Base-by-base conservation (phyloP, 2,329 filamentous ascomycete genomes). In the Westerdykella ornata region DNA sequence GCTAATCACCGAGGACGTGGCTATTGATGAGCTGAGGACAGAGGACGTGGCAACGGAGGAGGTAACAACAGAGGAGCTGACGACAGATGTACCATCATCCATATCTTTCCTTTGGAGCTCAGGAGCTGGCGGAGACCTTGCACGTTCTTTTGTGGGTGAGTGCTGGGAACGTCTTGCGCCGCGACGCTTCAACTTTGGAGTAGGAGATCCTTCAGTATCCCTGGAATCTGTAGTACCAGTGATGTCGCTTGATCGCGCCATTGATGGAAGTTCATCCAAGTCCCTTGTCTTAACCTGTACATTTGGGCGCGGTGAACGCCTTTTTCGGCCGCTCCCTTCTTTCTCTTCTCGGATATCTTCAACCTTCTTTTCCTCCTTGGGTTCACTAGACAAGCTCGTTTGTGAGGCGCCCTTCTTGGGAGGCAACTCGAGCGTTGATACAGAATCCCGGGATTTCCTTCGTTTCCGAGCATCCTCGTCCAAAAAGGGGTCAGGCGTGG, bases 401-500 rank as follows among this genome's bases (percentile, higher is more conserved):
- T 60, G 49, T 15, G 60, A 60, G 22, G 59, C 57, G 11, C 59
- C 57, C 18, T 33, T 38, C 26, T 49, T 55, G 5, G 44, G 45
- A 14, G 51, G 48, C 32, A 54, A 35, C 15, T 64, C 60, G 4
- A 53, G 39, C 3, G 55, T 62, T 1, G 60, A 62, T 12, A 55
- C 37, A 4, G 60, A 55, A 17, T 60, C 59, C 37, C 57, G 62
- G 7, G 62, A 62, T 35, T 46, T 48, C 36, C 52, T 51, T 31
- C 58, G 49, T 19, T 61, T 60, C 18, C 61, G 61, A 3, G 64
- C 61, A 28, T 69, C 69, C 37, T 66, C 57, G n/a, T 76, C 73
- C 36, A 71, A 45, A 43, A 79, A 77, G 2, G 76, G 74, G 57
- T 80, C 76, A 7, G 73, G 68, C 2, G 76, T 78, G 39, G 67